These are phyloP conservation scores for Neurospora hispaniola DNA, from an alignment of 495 filamentous ascomycete species.

Conservation along the genomic window DNA sequence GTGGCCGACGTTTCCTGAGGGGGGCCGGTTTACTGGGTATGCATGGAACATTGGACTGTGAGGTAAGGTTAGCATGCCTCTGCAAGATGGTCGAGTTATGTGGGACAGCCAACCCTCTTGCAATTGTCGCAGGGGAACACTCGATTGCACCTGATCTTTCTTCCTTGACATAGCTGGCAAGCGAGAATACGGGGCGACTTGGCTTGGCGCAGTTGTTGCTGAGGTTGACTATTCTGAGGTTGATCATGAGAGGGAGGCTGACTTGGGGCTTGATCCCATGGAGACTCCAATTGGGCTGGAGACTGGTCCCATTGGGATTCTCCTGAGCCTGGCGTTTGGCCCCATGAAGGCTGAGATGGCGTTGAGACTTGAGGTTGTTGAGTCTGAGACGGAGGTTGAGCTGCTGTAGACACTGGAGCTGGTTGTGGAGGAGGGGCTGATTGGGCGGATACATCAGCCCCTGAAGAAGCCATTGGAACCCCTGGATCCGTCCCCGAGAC, in stretches of 20 bases:
- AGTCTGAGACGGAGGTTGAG: background rate
- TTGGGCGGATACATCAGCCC: background rate
- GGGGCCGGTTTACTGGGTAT: slow-evolving; percentile 39
- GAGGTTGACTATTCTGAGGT: background rate
- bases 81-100: background rate
- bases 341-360: background rate
- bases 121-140: slow-evolving; percentile 59
- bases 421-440: background rate
- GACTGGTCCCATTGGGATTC: background rate
- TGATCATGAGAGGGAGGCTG: background rate
- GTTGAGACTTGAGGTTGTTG: background rate
- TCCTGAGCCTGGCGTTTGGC: background rate
- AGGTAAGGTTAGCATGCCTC: slow-evolving; percentile 4
- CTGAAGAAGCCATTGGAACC: background rate
- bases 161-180: slow-evolving; percentile 45
- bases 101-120: slow-evolving; percentile 3
- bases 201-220: background rate
- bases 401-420: background rate
- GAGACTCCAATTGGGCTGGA: background rate
- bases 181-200: slow-evolving; percentile 28
- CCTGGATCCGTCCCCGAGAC: background rate
- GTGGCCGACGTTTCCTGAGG: slow-evolving; percentile 33
- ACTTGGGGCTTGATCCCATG: background rate
- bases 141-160: slow-evolving; percentile 63
- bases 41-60: slow-evolving; percentile 34